Conservation (phyloP, 371 early-diverging fungal genomes). For the Zychaea mexicana region DNA sequence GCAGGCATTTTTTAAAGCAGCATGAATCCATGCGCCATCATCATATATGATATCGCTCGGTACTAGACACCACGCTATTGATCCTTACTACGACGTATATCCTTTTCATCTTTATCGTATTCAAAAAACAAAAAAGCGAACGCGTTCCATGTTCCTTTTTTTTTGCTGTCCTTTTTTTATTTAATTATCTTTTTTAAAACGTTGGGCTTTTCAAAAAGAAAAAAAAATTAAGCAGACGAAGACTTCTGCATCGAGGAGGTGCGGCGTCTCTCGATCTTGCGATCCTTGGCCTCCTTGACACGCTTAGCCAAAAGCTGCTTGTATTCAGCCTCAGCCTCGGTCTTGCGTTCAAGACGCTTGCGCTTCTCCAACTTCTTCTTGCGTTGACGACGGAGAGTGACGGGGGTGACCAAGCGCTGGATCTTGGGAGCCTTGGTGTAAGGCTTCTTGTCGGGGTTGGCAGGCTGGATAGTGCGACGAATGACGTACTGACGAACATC, state of each 20-base stretch:
- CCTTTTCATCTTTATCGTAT: neutral
- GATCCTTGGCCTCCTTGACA: slow-evolving; percentile 86
- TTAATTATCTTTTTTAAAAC: neutral
- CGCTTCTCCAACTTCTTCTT: slow-evolving; percentile 85
- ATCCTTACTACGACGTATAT: too few species aligned
- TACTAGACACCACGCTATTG: too few species aligned
- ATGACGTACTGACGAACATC: slow-evolving; percentile 99
- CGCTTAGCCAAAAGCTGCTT: slow-evolving; percentile 91
- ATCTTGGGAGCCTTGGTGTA: slow-evolving; percentile 96
- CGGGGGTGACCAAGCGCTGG: slow-evolving; percentile 98
- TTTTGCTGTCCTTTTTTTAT: too few species aligned
- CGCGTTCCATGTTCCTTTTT: too few species aligned
- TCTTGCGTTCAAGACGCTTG: slow-evolving; percentile 75
- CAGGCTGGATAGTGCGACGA: slow-evolving; percentile 91
- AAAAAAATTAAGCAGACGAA: slow-evolving; percentile 41
- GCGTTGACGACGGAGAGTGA: slow-evolving; percentile 94
- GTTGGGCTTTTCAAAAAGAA: too few species aligned
- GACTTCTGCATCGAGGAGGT: slow-evolving; percentile 69
- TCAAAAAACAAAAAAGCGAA: too few species aligned
- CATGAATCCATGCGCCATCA: too few species aligned
- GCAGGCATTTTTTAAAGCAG: too few species aligned
- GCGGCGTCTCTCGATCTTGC: slow-evolving; percentile 72
- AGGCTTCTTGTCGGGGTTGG: slow-evolving; percentile 89
- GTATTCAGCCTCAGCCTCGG: slow-evolving; percentile 92
- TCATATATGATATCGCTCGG: too few species aligned